A percentile compares a stretch with the other conserved stretches of the same genome.
Conservation (phyloP, 139 green algal species). For the Chlamydomonas sp. region DNA sequence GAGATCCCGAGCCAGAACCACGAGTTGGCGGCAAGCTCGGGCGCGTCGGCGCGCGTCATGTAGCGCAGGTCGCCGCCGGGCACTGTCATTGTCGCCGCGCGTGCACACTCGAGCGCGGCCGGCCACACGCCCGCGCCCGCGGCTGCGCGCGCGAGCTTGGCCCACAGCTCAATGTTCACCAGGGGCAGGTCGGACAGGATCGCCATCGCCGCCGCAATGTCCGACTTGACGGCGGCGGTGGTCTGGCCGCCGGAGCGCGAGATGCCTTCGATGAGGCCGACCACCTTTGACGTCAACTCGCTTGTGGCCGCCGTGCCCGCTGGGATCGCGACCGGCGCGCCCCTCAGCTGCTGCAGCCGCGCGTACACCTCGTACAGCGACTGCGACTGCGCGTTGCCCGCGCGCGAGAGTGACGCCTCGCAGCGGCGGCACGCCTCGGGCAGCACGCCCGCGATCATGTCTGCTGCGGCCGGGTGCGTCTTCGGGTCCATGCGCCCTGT, state of each 20-base stretch:
- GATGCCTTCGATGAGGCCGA: constrained; percentile 41
- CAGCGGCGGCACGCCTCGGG: background rate
- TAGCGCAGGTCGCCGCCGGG: background rate
- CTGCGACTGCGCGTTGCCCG: constrained; percentile 23
- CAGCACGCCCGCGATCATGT: background rate
- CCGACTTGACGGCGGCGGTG: constrained; percentile 10
- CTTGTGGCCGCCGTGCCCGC: constrained; percentile 30
- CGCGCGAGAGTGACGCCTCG: constrained; percentile 2
- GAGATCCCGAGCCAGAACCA: constrained; percentile 51
- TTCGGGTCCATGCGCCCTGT: constrained; percentile 12
- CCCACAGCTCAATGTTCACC: constrained; percentile 44
- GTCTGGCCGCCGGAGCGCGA: constrained; percentile 7
- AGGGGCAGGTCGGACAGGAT: constrained; percentile 30
- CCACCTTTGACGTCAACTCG: constrained; percentile 42
- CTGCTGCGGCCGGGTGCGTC: background rate
- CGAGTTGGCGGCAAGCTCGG: constrained; percentile 26
- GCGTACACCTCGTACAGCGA: constrained; percentile 30
- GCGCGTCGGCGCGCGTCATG: constrained; percentile 8
- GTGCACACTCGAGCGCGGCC: constrained; percentile 35
- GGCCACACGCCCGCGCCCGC: constrained; percentile 17
- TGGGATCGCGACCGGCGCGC: constrained; percentile 25
- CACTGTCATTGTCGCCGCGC: constrained; percentile 2
- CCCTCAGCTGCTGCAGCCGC: constrained; percentile 44
- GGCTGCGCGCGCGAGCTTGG: constrained; percentile 39
- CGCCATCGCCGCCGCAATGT: constrained; percentile 25